Conservation (phyloP, 768 basidiomycete species). For the Lactifluus pinguis region DNA sequence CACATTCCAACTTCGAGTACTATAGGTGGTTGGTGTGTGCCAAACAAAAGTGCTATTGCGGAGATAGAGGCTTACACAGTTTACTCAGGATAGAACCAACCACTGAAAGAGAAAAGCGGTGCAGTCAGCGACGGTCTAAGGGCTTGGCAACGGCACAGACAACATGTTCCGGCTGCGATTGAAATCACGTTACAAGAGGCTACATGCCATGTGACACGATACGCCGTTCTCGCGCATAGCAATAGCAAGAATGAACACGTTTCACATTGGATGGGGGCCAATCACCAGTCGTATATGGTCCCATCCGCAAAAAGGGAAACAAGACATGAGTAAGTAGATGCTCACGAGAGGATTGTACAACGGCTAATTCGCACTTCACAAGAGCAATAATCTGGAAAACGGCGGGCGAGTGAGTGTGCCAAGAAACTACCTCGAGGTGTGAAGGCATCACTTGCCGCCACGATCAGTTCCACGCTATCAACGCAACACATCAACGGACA, state of each 20-base stretch:
- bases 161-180: neutral
- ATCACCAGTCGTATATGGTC: neutral
- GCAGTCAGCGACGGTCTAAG: neutral
- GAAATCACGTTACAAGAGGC: neutral
- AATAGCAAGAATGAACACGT: too few species aligned
- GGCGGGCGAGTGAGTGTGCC: constrained; percentile 7
- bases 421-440: neutral
- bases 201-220: neutral
- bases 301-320: neutral
- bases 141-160: neutral
- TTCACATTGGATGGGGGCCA: neutral
- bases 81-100: constrained; percentile 42
- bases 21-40: constrained; percentile 24
- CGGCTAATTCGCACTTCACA: constrained; percentile 33
- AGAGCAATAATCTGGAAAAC: constrained; percentile 37
- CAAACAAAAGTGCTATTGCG: neutral
- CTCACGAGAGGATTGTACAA: constrained; percentile 40
- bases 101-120: constrained; percentile 22
- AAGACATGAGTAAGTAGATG: neutral
- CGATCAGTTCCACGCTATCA: constrained; percentile 35
- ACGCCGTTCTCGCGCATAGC: neutral
- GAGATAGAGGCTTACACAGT: constrained; percentile 25
- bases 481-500: neutral
- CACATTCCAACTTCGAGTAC: constrained; percentile 86
- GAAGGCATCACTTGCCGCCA: constrained; percentile 27